Evolutionary conservation across 345 rosid species (phyloP).

Genomic region (Tarenaya hassleriana): DNA sequence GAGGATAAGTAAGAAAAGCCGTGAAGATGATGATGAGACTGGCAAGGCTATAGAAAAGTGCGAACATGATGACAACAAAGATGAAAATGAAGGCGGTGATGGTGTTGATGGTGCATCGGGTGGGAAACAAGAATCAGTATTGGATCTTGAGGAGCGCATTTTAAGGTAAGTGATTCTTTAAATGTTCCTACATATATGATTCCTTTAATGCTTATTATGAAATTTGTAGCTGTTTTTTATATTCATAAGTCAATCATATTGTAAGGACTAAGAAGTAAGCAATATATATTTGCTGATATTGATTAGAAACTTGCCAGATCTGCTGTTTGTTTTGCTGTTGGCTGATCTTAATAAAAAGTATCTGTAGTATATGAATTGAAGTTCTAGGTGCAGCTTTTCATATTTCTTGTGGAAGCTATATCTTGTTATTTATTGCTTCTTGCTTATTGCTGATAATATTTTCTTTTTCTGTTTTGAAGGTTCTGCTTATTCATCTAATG

Average conservation of each 20-base stretch:
- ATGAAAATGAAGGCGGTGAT: constrained; percentile 29
- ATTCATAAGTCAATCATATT: not conserved
- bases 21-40: constrained; percentile 31
- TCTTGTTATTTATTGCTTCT: not conserved
- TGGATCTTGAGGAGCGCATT: constrained; percentile 56
- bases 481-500: constrained; percentile 5
- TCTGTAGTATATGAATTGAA: too few species aligned
- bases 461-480: not conserved
- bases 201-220: not conserved
- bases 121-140: constrained; percentile 31
- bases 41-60: constrained; percentile 25
- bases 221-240: not conserved
- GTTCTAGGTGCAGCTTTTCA: not conserved
- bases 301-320: not conserved
- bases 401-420: not conserved
- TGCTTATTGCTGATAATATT: constrained; percentile 6
- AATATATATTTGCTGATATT: constrained; percentile 5
- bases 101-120: constrained; percentile 32
- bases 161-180: constrained; percentile 44
- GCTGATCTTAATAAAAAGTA: not conserved
- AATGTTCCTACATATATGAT: constrained; percentile 1
- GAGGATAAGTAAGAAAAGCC: constrained; percentile 27
- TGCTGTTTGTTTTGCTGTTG: constrained; percentile 11
- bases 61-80: constrained; percentile 38
- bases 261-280: not conserved